Conservation (phyloP, 2,329 filamentous ascomycete genomes). For the Cercospora sp. region DNA sequence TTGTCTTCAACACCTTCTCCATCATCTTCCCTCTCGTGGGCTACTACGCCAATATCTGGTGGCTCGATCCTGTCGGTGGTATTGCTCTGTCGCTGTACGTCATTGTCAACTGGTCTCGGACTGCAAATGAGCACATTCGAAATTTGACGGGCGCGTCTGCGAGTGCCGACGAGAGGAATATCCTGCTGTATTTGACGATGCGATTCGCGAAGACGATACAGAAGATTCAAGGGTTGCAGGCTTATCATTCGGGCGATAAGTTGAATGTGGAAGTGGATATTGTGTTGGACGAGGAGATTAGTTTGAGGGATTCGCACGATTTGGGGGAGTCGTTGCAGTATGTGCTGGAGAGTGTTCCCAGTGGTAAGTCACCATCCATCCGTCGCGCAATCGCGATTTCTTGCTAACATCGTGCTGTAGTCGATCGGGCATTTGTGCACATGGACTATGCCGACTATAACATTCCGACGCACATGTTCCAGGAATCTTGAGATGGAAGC, state of each 20-base stretch:
- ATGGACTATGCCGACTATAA: slow-evolving; percentile 54
- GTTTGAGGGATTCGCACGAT: slow-evolving; percentile 77
- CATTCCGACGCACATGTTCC: slow-evolving; percentile 53
- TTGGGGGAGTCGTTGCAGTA: slow-evolving; percentile 76
- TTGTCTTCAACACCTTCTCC: slow-evolving; percentile 87
- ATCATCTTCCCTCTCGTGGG: slow-evolving; percentile 86
- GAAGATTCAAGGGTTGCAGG: slow-evolving; percentile 80
- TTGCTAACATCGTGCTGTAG: slow-evolving; percentile 18
- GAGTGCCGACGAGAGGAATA: slow-evolving; percentile 76
- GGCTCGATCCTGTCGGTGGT: slow-evolving; percentile 78
- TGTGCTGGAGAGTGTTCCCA: slow-evolving; percentile 79
- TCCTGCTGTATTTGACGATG: slow-evolving; percentile 88
- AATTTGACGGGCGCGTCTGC: slow-evolving; percentile 78
- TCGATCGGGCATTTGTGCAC: slow-evolving; percentile 58
- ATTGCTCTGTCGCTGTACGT: slow-evolving; percentile 75
- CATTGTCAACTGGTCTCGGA: slow-evolving; percentile 75
- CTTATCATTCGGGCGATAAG: slow-evolving; percentile 83
- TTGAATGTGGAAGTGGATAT: slow-evolving; percentile 82
- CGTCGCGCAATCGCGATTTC: background rate
- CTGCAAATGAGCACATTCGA: slow-evolving; percentile 73
- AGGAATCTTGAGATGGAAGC: slow-evolving; percentile 37
- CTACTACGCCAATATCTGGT: slow-evolving; percentile 76
- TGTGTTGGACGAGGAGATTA: slow-evolving; percentile 73
- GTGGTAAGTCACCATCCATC: slow-evolving; percentile 45
- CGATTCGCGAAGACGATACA: slow-evolving; percentile 85